These are phyloP conservation scores for Pyricularia sp. DNA, from an alignment of 2,329 filamentous ascomycete genomes.

Conservation along the genomic window DNA sequence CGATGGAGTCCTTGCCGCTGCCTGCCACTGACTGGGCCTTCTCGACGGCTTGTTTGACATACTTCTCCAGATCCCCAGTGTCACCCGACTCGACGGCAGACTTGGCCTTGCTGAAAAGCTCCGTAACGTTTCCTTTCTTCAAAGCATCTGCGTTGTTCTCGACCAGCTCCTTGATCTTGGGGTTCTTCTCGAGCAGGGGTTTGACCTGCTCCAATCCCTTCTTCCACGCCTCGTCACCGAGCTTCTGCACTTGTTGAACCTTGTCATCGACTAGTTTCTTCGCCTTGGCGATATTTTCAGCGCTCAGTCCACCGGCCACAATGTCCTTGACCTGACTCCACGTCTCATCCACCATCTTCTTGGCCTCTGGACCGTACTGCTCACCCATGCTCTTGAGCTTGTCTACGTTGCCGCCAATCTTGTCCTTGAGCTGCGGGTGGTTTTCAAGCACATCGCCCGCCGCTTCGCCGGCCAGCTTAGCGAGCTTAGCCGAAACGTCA, in stretches of 20 bases:
- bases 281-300: conserved; percentile 41
- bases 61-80: conserved; percentile 47
- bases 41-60: conserved; percentile 47
- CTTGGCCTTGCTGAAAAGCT: conserved; percentile 55
- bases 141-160: conserved; percentile 61
- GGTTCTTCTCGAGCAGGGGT: conserved; percentile 66
- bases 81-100: conserved; percentile 53
- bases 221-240: conserved; percentile 64
- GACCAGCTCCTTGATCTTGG: conserved; percentile 62
- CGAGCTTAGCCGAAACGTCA: conserved; percentile 50
- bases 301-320: conserved; percentile 49
- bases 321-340: conserved; percentile 59
- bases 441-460: conserved; percentile 59
- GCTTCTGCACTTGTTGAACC: conserved; percentile 53
- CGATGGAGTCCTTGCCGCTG: conserved; percentile 21
- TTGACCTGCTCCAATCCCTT: conserved; percentile 63
- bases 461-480: conserved; percentile 52
- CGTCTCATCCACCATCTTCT: conserved; percentile 66
- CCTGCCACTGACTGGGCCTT: conserved; percentile 45
- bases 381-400: conserved; percentile 62
- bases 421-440: conserved; percentile 64
- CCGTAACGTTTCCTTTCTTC: conserved; percentile 55
- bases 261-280: conserved; percentile 61
- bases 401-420: conserved; percentile 58
- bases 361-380: conserved; percentile 63